Evolutionary conservation across 2,329 filamentous ascomycete genomes (phyloP).

Genomic region (Aaosphaeria arxii): DNA sequence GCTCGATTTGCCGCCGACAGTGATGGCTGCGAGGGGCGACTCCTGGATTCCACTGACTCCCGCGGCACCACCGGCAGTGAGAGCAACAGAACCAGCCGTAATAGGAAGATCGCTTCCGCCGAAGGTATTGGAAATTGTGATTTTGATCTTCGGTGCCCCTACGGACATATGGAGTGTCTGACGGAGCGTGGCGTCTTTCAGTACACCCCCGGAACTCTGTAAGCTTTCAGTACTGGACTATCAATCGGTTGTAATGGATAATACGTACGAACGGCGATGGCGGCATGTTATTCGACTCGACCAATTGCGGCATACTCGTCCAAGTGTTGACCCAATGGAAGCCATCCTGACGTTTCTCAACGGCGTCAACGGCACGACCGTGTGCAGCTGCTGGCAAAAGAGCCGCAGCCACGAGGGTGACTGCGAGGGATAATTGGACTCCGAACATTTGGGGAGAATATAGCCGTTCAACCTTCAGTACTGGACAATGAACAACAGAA

Average conservation of each 20-base stretch:
- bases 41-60: constrained; percentile 52
- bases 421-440: background rate
- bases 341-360: constrained; percentile 60
- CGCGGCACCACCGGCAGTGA: constrained; percentile 51
- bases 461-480: background rate
- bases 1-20: constrained; percentile 53
- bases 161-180: constrained; percentile 62
- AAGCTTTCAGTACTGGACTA: constrained; percentile 7
- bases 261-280: constrained; percentile 48
- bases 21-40: constrained; percentile 50
- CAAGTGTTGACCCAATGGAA: constrained; percentile 62
- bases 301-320: constrained; percentile 63
- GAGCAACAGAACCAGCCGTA: constrained; percentile 53
- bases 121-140: constrained; percentile 63
- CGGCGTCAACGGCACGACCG: constrained; percentile 52
- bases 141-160: constrained; percentile 52
- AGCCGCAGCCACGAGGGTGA: background rate
- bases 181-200: constrained; percentile 60
- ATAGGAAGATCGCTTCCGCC: constrained; percentile 57
- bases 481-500: background rate
- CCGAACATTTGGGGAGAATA: background rate
- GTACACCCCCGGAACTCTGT: constrained; percentile 39
- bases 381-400: background rate
- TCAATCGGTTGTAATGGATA: background rate
- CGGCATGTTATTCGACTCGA: constrained; percentile 59